These are phyloP conservation scores for Aureobasidium sp. DNA, from an alignment of 2,329 filamentous ascomycete species.

Conservation along the genomic window DNA sequence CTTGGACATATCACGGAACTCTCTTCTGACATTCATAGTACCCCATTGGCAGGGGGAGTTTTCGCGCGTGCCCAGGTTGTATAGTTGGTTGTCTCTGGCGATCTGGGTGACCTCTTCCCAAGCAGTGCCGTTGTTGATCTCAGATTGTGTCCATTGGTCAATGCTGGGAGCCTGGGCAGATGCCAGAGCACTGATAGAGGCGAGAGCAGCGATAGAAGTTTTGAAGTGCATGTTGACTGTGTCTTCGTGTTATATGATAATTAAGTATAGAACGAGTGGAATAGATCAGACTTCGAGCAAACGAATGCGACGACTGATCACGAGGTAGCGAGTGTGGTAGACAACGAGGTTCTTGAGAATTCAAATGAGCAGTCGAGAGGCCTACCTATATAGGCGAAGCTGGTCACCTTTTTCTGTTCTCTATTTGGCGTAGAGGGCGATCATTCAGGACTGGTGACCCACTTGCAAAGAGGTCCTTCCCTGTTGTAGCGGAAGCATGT, in stretches of 20 bases:
- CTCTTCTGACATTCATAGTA: conserved; percentile 18
- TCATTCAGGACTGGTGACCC: background rate
- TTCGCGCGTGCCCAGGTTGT: conserved; percentile 18
- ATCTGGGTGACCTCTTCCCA: conserved; percentile 21
- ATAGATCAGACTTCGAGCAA: conserved; percentile 7
- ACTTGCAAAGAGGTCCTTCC: background rate
- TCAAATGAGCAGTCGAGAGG: background rate
- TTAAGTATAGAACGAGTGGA: background rate
- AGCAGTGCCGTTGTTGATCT: conserved; percentile 23
- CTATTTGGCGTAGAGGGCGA: background rate
- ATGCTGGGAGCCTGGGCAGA: conserved; percentile 10
- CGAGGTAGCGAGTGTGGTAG: background rate
- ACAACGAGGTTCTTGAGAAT: too few species aligned
- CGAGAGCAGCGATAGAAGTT: background rate
- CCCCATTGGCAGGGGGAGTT: conserved; percentile 21
- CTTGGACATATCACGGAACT: conserved; percentile 15
- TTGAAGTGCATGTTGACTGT: conserved; percentile 3
- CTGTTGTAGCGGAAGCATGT: background rate
- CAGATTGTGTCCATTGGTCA: conserved; percentile 17
- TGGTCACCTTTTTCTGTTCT: background rate
- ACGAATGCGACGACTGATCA: conserved; percentile 5
- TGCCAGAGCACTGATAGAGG: conserved; percentile 3
- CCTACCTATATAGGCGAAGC: background rate
- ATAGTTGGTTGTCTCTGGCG: conserved; percentile 20
- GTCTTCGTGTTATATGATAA: background rate